Base-by-base conservation (phyloP, 2,329 filamentous ascomycete genomes). In the Metarhizium guizhouense region DNA sequence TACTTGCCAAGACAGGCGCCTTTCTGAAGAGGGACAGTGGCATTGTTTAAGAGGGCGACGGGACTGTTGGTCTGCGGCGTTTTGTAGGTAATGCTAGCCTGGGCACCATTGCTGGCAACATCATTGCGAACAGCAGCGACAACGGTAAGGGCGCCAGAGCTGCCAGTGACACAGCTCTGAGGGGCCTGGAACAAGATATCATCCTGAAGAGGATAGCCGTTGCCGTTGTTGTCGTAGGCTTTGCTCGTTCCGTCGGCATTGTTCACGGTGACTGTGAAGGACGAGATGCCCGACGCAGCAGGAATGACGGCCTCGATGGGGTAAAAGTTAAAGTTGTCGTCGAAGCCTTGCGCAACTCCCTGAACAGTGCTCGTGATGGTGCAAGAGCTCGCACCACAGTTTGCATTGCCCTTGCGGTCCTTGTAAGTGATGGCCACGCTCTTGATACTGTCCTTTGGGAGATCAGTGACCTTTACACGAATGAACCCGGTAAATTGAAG, bases 241-340 rank as follows among this genome's bases (percentile, higher is more conserved):
- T 74, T 66, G 25, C 67, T 74, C 16, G 72, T 70, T 6, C 80
- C 81, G 57, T 76, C 73, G 3, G 69, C 71, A 54, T 74, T 68
- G 55, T 75, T 78, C 53, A 85, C 63, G 2, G 78, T 68, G 63
- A 84, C 65, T 58, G 74, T 74, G 71, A 87, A 81, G 60, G 85
- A 77, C 45, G 85, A 78, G 68, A 89, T 81, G 59, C 86, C 76
- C 56, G 79, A 72, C 56, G 80, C 69, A 60, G 82, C 72, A 58
- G 80, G 66, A 62, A 91, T 77, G 55, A 79, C 68, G 32, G 65
- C 61, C n/a, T 68, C 61, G 42, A 79, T 68, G n/a, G 74, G 76
- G 60, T 73, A 79, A 67, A 81, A 82, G 54, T 73, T 71, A 64
- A 85, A 86, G 8, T 70, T 78, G 57, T 86, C 81, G 63, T 86